Evolutionary conservation across 495 filamentous ascomycete genomes (phyloP).

Genomic region (Aspergillus cristatus): DNA sequence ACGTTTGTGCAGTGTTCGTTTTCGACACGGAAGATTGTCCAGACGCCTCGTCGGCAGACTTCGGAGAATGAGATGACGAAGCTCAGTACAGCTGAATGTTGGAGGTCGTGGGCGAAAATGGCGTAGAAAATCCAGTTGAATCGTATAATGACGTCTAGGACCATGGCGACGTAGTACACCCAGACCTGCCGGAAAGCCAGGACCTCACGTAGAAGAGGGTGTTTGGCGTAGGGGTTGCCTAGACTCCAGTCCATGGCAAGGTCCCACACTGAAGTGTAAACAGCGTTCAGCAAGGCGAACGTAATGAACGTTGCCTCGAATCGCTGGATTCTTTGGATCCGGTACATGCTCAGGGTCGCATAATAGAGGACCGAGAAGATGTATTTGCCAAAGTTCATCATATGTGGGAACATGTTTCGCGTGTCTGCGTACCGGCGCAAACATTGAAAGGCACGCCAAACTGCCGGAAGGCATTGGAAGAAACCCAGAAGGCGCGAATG

Average conservation of each 20-base stretch:
- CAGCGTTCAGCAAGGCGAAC: conserved; percentile 66
- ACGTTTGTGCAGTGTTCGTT: conserved; percentile 94
- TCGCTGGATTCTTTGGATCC: conserved; percentile 51
- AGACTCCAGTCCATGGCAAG: conserved; percentile 94
- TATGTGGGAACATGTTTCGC: conserved; percentile 77
- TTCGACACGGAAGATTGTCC: conserved; percentile 88
- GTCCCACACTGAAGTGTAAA: conserved; percentile 91
- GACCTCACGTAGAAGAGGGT: conserved; percentile 67
- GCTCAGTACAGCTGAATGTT: conserved; percentile 69
- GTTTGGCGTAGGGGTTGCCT: conserved; percentile 59
- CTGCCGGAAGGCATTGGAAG: conserved; percentile 70
- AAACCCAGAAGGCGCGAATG: conserved; percentile 82
- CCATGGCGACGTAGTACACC: conserved; percentile 79
- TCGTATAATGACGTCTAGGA: conserved; percentile 76
- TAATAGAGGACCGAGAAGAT: conserved; percentile 73
- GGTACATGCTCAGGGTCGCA: conserved; percentile 67
- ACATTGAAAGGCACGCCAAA: conserved; percentile 88
- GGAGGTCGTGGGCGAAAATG: conserved; percentile 65
- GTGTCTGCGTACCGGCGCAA: conserved; percentile 84
- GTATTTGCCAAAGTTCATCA: conserved; percentile 91
- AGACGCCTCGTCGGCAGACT: conserved; percentile 72
- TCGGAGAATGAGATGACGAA: conserved; percentile 72
- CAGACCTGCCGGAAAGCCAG: conserved; percentile 66
- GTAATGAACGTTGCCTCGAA: conserved; percentile 65
- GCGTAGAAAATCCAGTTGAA: conserved; percentile 96